These are phyloP conservation scores for Schizothecium vesticola DNA, from an alignment of 495 filamentous ascomycete genomes.

Conservation along the genomic window DNA sequence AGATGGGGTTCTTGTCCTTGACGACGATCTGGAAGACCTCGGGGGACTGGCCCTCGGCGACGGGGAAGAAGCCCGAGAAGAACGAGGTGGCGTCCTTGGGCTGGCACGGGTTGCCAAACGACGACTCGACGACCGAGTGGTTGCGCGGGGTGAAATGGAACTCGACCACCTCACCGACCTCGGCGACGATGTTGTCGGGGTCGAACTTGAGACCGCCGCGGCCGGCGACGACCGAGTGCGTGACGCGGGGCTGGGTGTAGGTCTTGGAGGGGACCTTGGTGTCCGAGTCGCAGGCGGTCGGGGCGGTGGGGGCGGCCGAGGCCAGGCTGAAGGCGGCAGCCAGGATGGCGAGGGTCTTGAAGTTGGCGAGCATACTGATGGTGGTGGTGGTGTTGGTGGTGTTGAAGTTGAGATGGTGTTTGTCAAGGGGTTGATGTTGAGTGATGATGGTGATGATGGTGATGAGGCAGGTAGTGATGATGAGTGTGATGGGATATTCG, in stretches of 20 bases:
- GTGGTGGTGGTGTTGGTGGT: background rate
- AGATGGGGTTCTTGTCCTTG: slow-evolving; percentile 26
- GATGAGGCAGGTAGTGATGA: background rate
- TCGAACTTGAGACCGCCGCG: slow-evolving; percentile 42
- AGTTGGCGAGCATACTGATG: slow-evolving; percentile 18
- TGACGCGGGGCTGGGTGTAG: slow-evolving; percentile 19
- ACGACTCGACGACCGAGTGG: slow-evolving; percentile 52
- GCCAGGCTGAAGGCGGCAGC: slow-evolving; percentile 3
- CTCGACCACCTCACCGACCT: slow-evolving; percentile 46
- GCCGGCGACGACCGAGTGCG: slow-evolving; percentile 50
- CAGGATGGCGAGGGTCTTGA: slow-evolving; percentile 10
- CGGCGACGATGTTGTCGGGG: slow-evolving; percentile 48
- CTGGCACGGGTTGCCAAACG: slow-evolving; percentile 49
- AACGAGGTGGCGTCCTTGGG: slow-evolving; percentile 27
- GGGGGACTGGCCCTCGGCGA: slow-evolving; percentile 23
- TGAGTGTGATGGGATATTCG: background rate
- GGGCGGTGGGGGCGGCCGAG: slow-evolving; percentile 15
- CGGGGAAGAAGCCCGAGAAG: slow-evolving; percentile 24
- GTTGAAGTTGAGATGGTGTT: background rate
- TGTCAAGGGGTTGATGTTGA: background rate
- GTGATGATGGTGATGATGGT: background rate
- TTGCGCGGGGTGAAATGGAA: slow-evolving; percentile 55
- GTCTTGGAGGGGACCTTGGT: slow-evolving; percentile 10
- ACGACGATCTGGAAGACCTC: slow-evolving; percentile 32
- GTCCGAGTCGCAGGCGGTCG: background rate